Percentiles rank a stretch among this genome's conserved stretches.
Evolutionary conservation across 2,329 filamentous ascomycete genomes (phyloP).

Genomic region (Amylocarpus encephaloides): DNA sequence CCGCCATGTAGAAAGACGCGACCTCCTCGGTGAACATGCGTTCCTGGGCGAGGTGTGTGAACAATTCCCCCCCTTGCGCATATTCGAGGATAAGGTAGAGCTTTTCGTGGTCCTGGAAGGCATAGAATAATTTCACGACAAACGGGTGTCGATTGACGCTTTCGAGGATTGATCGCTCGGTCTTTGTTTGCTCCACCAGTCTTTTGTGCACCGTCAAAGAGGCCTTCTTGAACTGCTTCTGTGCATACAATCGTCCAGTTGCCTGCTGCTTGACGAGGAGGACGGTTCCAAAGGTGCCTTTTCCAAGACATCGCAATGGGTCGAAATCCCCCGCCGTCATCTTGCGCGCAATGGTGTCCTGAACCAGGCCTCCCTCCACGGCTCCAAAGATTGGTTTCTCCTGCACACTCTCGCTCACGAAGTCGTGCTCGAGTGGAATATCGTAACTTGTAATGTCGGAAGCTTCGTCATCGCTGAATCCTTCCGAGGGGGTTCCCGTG

Average conservation of each 20-base stretch:
- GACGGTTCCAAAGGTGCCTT: conserved; percentile 93
- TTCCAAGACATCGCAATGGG: conserved; percentile 83
- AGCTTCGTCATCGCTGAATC: conserved; percentile 50
- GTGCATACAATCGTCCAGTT: conserved; percentile 86
- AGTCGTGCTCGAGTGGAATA: conserved; percentile 77
- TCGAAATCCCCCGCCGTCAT: conserved; percentile 92
- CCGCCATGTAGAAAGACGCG: conserved; percentile 96
- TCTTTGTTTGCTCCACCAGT: conserved; percentile 94
- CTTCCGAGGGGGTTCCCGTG: conserved; percentile 28
- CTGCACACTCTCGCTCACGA: conserved; percentile 61
- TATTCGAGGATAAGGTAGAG: conserved; percentile 97
- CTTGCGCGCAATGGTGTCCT: conserved; percentile 54
- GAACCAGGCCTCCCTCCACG: conserved; percentile 48
- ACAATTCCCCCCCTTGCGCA: conserved; percentile 92
- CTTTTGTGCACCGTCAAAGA: conserved; percentile 93
- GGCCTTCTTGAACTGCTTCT: conserved; percentile 98
- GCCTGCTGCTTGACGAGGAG: conserved; percentile 82
- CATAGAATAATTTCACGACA: conserved; percentile 96
- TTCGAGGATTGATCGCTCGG: conserved; percentile 89
- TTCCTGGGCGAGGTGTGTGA: conserved; percentile 88
- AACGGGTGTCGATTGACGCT: conserved; percentile 95
- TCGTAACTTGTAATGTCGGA: conserved; percentile 81
- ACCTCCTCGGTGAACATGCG: conserved; percentile 90
- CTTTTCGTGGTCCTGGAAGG: conserved; percentile 97
- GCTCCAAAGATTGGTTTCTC: conserved; percentile 35